Base-by-base conservation (phyloP, 139 green algal genomes). In the Closterium sp. region DNA sequence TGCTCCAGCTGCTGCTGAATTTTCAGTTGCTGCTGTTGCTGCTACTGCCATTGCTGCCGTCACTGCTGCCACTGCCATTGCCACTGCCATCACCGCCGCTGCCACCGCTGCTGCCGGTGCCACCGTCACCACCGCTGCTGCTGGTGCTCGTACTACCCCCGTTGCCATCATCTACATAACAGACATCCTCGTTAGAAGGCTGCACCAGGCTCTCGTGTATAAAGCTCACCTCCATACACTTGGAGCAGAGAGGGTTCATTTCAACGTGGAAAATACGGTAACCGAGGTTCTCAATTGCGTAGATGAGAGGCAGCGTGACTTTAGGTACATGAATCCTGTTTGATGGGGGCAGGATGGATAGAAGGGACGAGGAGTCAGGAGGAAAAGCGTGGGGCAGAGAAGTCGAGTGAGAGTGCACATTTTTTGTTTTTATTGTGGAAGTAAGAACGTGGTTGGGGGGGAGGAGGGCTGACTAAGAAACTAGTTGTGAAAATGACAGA, bases 211-310 rank as follows among this genome's bases (percentile, higher is more conserved):
- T 92, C 70, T 32, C 28, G 91, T 93, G 91, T 28, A 93, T 93
- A 32, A 50, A 93, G 45, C 86, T 88, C 31, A 90, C 22, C 85
- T 93, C 91, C n/a, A 93, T 34, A 28, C 91, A 91, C n/a, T 32
- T 38, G 38, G 21, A 31, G 31, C 91, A 93, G 32, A 70, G 31
- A 10, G 86, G 91, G 31, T 93, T 93, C 29, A 34, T 32, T 19
- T 93, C 91, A 5, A 89, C 30, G 50, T 93, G 91, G 34, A 93
- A 93, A 29, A 93, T 86, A 30, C 86, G 84, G 86, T 91, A 93
- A 11, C 86, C 86, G 6, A 86, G 91, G 2, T 84, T 42, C 85
- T 93, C 91, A 27, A 93, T 93, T 10, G 91, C 31, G 19, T 22
- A 45, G 1, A 93, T 38, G n/a, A 90, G 70, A 31, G 31, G 29